These are phyloP conservation scores for Phialemoniopsis sp. DNA, from an alignment of 2,329 filamentous ascomycete species.

Conservation along the genomic window DNA sequence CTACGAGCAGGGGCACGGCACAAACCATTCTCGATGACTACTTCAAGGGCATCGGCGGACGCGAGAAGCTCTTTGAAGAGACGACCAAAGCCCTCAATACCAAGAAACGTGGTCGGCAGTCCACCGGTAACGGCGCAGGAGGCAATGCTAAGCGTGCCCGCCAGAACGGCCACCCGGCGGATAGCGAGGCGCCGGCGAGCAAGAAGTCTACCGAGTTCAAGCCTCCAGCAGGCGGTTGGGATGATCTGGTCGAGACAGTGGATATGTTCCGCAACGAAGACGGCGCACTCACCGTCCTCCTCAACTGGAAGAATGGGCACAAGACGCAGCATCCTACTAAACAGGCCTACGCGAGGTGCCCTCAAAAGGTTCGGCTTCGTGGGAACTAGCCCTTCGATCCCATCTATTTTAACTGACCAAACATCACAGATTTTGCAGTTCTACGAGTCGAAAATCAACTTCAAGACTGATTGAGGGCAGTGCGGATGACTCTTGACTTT, in stretches of 20 bases:
- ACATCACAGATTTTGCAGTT: slow-evolving; percentile 50
- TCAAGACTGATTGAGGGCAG: slow-evolving; percentile 10
- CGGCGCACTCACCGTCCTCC: slow-evolving; percentile 59
- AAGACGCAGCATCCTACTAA: slow-evolving; percentile 71
- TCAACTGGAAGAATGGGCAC: slow-evolving; percentile 69
- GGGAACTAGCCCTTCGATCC: background rate
- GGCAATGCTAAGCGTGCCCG: slow-evolving; percentile 39
- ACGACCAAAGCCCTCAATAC: slow-evolving; percentile 43
- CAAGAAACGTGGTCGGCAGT: slow-evolving; percentile 55
- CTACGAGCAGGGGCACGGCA: slow-evolving; percentile 45
- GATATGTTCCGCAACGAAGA: slow-evolving; percentile 68
- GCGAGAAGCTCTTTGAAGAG: slow-evolving; percentile 47
- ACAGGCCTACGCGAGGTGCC: slow-evolving; percentile 70
- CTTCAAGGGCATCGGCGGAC: slow-evolving; percentile 58
- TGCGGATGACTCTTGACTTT: background rate
- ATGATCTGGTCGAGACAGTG: slow-evolving; percentile 65
- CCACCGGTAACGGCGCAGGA: slow-evolving; percentile 28
- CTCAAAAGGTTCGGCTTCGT: slow-evolving; percentile 61
- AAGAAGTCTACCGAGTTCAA: slow-evolving; percentile 47
- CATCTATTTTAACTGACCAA: slow-evolving; percentile 8
- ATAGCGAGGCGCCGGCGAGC: slow-evolving; percentile 42
- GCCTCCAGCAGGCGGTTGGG: slow-evolving; percentile 72
- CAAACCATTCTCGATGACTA: slow-evolving; percentile 62
- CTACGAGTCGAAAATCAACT: slow-evolving; percentile 53
- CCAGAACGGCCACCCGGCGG: slow-evolving; percentile 45